These are phyloP conservation scores for Lactarius sanguifluus DNA, from an alignment of 768 basidiomycete species.

Conservation along the genomic window DNA sequence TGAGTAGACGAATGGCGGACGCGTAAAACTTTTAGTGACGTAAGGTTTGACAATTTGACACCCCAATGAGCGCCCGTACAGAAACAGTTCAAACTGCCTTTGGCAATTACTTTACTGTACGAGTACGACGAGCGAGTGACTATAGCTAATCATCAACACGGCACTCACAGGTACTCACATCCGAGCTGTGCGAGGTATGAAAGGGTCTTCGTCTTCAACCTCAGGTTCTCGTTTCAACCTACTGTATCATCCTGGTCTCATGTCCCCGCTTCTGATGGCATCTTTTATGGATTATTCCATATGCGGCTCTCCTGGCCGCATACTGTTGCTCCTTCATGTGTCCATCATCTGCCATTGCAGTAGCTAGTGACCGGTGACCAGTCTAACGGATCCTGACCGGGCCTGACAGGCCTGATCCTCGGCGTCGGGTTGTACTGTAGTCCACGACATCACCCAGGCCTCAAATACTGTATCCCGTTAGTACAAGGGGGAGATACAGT, in stretches of 20 bases:
- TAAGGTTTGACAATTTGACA: background rate
- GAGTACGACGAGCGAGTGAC: background rate
- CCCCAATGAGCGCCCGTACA: no score
- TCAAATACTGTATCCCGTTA: no score
- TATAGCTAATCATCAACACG: background rate
- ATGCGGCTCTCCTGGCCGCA: no score
- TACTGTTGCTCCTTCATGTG: no score
- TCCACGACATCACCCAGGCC: no score
- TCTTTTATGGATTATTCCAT: background rate
- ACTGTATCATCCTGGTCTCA: background rate
- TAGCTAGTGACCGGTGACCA: background rate
- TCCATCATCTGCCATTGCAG: no score
- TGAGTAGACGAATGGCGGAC: background rate
- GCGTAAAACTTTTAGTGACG: background rate
- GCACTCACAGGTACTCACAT: no score
- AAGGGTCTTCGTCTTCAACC: background rate
- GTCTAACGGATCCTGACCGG: background rate
- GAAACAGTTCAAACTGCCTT: background rate
- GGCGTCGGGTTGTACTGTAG: no score
- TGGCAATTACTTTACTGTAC: background rate
- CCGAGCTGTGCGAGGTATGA: background rate
- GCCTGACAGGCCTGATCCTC: no score
- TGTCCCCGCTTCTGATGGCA: background rate
- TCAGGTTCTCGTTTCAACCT: background rate
- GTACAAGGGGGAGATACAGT: no score